These are phyloP conservation scores for Colletotrichum lentis DNA, from an alignment of 2,329 filamentous ascomycete genomes.

Conservation along the genomic window DNA sequence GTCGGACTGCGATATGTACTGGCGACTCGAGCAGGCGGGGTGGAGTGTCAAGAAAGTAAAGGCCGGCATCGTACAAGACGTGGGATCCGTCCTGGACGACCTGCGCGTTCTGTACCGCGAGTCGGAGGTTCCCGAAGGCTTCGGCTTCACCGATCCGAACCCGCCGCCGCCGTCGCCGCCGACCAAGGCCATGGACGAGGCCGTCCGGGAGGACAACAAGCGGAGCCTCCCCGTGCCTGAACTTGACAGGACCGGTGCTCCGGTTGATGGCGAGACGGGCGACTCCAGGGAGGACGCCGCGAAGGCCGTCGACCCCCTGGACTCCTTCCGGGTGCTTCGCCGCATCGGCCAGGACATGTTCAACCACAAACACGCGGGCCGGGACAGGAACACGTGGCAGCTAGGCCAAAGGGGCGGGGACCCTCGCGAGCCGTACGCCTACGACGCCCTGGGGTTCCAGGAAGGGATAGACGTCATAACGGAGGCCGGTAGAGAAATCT, in stretches of 20 bases:
- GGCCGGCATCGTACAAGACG: constrained; percentile 56
- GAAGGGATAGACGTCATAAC: constrained; percentile 55
- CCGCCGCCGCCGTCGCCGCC: constrained; percentile 45
- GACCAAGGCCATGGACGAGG: neutral
- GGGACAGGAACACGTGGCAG: constrained; percentile 62
- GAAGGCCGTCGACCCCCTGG: constrained; percentile 14
- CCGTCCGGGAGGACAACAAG: neutral
- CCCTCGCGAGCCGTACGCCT: constrained; percentile 60
- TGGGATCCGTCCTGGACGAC: constrained; percentile 56
- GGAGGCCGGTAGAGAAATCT: constrained; percentile 54
- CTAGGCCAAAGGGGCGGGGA: constrained; percentile 59
- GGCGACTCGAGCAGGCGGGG: constrained; percentile 55
- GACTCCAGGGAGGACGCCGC: neutral
- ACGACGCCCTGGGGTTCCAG: constrained; percentile 56
- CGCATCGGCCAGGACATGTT: constrained; percentile 49
- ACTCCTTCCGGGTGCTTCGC: constrained; percentile 18
- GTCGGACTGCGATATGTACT: constrained; percentile 65
- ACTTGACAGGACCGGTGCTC: neutral
- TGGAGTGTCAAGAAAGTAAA: constrained; percentile 51
- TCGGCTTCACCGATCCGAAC: constrained; percentile 51
- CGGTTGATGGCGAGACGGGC: neutral
- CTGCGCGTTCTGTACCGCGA: constrained; percentile 57
- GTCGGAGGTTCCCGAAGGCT: constrained; percentile 43
- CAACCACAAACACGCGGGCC: constrained; percentile 52
- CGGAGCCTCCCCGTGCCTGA: constrained; percentile 6